Conservation (phyloP, 1,139 yeast species). For the Saccharomycopsis crataegensis region DNA sequence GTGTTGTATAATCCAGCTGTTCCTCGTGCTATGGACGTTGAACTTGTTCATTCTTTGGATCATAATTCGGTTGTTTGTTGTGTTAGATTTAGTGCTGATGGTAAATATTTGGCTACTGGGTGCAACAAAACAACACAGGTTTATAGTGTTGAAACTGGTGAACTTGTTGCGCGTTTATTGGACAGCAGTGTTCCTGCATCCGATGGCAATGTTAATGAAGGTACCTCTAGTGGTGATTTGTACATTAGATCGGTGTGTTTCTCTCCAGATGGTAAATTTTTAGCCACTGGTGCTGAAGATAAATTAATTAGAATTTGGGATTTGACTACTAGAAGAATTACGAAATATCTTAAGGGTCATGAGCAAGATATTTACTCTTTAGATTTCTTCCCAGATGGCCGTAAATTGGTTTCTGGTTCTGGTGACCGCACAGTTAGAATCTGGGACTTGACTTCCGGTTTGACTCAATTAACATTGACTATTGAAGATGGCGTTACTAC, state of each 20-base stretch:
- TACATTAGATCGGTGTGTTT: conserved; percentile 94
- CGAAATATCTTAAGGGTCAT: conserved; percentile 86
- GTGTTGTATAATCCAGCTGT: conserved; percentile 79
- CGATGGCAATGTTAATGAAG: conserved; percentile 27
- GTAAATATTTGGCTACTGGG: conserved; percentile 92
- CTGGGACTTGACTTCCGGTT: conserved; percentile 93
- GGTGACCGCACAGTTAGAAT: conserved; percentile 96
- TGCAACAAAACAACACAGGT: conserved; percentile 96
- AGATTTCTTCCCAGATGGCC: conserved; percentile 93
- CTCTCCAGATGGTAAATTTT: conserved; percentile 90
- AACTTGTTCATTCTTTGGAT: conserved; percentile 80
- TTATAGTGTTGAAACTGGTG: conserved; percentile 88
- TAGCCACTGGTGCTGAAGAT: conserved; percentile 98
- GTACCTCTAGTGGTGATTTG: conserved; percentile 51
- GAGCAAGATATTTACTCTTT: conserved; percentile 96
- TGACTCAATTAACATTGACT: conserved; percentile 79
- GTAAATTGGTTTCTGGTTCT: conserved; percentile 89
- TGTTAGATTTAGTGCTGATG: conserved; percentile 87
- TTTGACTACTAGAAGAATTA: conserved; percentile 76
- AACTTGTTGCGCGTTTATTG: conserved; percentile 74
- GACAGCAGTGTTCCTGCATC: conserved; percentile 58
- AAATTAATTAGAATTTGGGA: conserved; percentile 97
- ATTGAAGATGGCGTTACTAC: conserved; percentile 98
- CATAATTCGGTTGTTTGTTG: conserved; percentile 96
- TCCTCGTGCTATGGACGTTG: conserved; percentile 70